Conservation (phyloP, 1,284 basidiomycete genomes). For the Marasmius tenuissimus region DNA sequence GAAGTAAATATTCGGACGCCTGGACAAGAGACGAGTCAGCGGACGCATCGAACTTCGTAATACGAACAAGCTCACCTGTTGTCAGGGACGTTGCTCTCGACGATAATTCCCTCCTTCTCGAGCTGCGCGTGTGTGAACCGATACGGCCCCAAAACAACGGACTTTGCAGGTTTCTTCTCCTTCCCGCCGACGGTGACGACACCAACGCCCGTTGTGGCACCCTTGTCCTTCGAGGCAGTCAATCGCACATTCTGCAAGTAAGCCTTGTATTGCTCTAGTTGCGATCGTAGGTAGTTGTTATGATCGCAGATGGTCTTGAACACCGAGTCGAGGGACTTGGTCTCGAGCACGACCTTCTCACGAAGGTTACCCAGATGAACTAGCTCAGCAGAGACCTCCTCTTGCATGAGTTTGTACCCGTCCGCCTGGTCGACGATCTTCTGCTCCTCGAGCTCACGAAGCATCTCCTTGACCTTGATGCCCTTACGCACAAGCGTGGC, state of each 20-base stretch:
- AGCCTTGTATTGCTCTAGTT: conserved; percentile 99
- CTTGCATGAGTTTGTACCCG: conserved; percentile 92
- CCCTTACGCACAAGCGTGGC: conserved; percentile 92
- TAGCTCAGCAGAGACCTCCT: conserved; percentile 94
- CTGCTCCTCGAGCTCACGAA: conserved; percentile 92
- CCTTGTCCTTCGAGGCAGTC: conserved; percentile 86
- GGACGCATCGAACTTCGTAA: background rate
- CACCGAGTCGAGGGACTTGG: conserved; percentile 89
- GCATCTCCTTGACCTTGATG: conserved; percentile 99
- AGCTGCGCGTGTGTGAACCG: conserved; percentile 97
- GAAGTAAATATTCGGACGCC: conserved; percentile 97
- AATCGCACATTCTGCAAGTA: conserved; percentile 97
- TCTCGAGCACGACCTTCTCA: conserved; percentile 94
- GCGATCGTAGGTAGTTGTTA: conserved; percentile 94
- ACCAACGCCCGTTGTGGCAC: conserved; percentile 83
- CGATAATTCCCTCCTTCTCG: conserved; percentile 99
- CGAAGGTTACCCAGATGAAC: conserved; percentile 94
- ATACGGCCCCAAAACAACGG: conserved; percentile 91
- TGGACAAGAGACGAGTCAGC: conserved; percentile 30
- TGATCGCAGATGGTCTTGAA: conserved; percentile 99
- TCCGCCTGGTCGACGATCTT: conserved; percentile 84
- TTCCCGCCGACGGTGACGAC: conserved; percentile 96
- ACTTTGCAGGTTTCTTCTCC: conserved; percentile 89
- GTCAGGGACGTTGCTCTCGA: conserved; percentile 98
- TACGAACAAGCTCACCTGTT: conserved; percentile 68